These are phyloP conservation scores for Clavispora asparagi DNA, from an alignment of 805 yeast genomes.

Conservation along the genomic window DNA sequence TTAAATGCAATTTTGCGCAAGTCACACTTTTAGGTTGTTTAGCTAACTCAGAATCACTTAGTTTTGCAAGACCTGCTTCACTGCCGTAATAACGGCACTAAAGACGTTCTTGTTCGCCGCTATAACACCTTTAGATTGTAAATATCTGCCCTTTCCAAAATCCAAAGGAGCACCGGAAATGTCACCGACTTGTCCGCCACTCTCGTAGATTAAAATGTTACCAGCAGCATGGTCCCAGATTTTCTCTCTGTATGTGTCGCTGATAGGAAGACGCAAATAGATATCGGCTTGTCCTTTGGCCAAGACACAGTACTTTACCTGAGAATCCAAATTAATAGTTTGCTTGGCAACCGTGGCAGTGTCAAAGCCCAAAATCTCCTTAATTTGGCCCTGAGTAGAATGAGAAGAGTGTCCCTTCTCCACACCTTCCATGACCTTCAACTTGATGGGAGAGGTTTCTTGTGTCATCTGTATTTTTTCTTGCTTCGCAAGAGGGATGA, in stretches of 20 bases:
- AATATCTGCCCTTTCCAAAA: conserved; percentile 80
- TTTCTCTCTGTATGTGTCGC: conserved; percentile 75
- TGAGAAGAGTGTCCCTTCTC: conserved; percentile 95
- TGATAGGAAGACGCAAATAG: conserved; percentile 82
- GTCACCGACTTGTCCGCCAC: conserved; percentile 90
- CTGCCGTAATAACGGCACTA: conserved; percentile 44
- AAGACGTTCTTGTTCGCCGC: conserved; percentile 61
- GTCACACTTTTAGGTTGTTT: no score
- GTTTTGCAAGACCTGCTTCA: conserved; percentile 22
- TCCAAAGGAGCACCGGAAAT: conserved; percentile 68
- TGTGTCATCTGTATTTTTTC: conserved; percentile 49
- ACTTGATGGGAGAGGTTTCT: conserved; percentile 39
- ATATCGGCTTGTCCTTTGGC: conserved; percentile 91
- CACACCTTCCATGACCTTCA: conserved; percentile 85
- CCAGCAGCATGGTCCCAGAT: conserved; percentile 99
- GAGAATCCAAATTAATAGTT: conserved; percentile 84
- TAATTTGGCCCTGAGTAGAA: conserved; percentile 75
- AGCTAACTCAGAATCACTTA: not conserved
- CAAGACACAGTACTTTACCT: conserved; percentile 90
- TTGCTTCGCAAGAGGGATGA: conserved; percentile 29
- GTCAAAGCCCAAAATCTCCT: conserved; percentile 44
- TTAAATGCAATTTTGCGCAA: not conserved
- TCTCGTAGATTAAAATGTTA: conserved; percentile 74
- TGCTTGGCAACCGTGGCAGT: conserved; percentile 51
- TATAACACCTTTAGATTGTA: conserved; percentile 86